Evolutionary conservation across 129 eudicot species (phyloP).

Genomic region (carrot (Daucus carota)): DNA sequence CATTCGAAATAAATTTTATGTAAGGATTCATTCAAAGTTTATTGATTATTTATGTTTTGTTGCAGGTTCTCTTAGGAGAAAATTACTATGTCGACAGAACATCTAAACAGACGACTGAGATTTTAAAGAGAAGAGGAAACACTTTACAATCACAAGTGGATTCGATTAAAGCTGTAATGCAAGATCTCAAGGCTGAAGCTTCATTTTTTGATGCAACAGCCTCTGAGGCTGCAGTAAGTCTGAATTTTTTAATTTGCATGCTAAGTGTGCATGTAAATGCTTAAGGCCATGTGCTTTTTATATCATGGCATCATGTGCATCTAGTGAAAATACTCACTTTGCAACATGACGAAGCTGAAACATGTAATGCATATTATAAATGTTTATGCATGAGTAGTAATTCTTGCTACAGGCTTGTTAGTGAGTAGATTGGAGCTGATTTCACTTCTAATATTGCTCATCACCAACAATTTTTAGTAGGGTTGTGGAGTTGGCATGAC

Average conservation of each 20-base stretch:
- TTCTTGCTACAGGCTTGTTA: neutral
- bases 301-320: no score
- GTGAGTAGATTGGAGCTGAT: neutral
- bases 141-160: constrained; percentile 58
- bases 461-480: neutral
- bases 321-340: neutral
- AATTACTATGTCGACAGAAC: constrained; percentile 85
- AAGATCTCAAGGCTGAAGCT: constrained; percentile 71
- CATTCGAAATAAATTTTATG: neutral
- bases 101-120: constrained; percentile 80
- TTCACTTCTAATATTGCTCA: neutral
- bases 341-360: neutral
- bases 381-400: neutral
- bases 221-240: constrained; percentile 62
- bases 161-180: constrained; percentile 58
- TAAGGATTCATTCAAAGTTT: neutral
- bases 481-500: neutral
- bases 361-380: neutral
- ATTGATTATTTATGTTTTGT: constrained; percentile 6
- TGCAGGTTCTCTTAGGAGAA: constrained; percentile 87
- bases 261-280: no score
- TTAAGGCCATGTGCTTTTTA: no score
- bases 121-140: constrained; percentile 81
- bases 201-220: constrained; percentile 81
- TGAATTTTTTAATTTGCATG: no score